These are phyloP conservation scores for Gyrodon tennesseensis DNA, from an alignment of 1,284 basidiomycete species.

Conservation along the genomic window DNA sequence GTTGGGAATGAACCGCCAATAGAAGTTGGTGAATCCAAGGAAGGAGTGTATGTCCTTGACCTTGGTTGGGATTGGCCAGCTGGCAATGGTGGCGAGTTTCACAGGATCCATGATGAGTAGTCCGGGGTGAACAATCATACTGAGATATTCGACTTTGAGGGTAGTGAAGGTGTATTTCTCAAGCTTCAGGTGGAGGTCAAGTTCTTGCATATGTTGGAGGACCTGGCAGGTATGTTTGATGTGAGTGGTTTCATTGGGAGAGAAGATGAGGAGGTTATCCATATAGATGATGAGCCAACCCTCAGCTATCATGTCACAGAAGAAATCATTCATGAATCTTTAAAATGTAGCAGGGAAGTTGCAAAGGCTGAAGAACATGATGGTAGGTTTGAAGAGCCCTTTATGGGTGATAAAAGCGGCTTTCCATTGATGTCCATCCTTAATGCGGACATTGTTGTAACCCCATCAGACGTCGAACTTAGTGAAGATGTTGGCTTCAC, in stretches of 20 bases:
- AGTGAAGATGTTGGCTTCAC: conserved; percentile 33
- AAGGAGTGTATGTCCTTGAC: no score
- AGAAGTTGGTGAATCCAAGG: no score
- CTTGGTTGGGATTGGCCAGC: no score
- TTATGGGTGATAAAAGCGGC: conserved; percentile 7
- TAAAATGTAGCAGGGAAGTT: background rate
- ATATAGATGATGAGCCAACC: conserved; percentile 28
- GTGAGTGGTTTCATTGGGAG: background rate
- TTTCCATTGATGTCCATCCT: conserved; percentile 36
- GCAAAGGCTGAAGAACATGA: background rate
- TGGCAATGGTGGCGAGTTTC: no score
- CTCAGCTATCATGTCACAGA: conserved; percentile 20
- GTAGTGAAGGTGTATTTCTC: no score
- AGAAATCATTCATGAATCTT: background rate
- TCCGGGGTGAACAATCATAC: no score
- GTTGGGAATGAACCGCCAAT: no score
- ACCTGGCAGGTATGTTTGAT: conserved; percentile 34
- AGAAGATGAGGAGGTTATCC: conserved; percentile 36
- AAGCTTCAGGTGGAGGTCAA: conserved; percentile 41
- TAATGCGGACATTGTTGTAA: conserved; percentile 14
- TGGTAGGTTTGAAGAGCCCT: conserved; percentile 15
- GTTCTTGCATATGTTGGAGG: conserved; percentile 36
- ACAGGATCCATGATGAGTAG: no score
- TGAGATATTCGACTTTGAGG: no score
- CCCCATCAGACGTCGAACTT: conserved; percentile 11